Conservation (phyloP, 345 rosid species). For the Citrus inodora region DNA sequence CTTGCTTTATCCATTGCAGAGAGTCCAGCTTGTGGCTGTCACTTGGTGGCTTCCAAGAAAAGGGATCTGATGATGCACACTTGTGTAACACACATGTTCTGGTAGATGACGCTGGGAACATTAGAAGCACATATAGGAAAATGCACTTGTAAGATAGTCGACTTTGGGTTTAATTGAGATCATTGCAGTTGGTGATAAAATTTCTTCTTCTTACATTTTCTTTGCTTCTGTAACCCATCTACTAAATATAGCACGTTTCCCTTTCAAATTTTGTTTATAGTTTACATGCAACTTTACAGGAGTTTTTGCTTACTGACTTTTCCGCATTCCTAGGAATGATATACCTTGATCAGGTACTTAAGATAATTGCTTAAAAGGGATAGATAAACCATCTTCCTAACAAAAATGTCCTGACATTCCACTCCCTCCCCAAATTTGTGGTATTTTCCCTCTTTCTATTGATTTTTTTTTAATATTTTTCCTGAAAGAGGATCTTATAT, state of each 20-base stretch:
- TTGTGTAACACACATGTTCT: slow-evolving; percentile 83
- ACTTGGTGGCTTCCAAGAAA: slow-evolving; percentile 92
- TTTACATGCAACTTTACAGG: background rate
- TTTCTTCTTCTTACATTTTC: background rate
- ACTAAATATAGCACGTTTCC: background rate
- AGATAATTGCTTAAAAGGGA: background rate
- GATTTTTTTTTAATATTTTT: background rate
- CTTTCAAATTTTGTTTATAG: background rate
- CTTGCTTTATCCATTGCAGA: slow-evolving; percentile 32
- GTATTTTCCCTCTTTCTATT: background rate
- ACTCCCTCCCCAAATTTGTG: background rate
- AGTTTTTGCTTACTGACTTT: background rate
- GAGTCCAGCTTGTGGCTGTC: slow-evolving; percentile 84
- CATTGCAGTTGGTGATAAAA: background rate
- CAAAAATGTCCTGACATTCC: background rate
- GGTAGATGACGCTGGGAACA: slow-evolving; percentile 67
- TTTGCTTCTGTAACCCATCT: background rate
- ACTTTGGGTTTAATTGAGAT: background rate
- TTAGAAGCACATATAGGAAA: slow-evolving; percentile 64
- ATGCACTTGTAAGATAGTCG: slow-evolving; percentile 62
- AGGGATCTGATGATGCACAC: slow-evolving; percentile 63
- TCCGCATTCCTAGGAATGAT: background rate
- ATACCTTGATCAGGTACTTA: background rate
- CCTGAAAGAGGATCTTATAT: background rate
- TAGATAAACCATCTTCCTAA: background rate